phyloP scores from a whole-genome alignment of 2,329 filamentous ascomycete genomes.

The Aspergillus piperis region DNA sequence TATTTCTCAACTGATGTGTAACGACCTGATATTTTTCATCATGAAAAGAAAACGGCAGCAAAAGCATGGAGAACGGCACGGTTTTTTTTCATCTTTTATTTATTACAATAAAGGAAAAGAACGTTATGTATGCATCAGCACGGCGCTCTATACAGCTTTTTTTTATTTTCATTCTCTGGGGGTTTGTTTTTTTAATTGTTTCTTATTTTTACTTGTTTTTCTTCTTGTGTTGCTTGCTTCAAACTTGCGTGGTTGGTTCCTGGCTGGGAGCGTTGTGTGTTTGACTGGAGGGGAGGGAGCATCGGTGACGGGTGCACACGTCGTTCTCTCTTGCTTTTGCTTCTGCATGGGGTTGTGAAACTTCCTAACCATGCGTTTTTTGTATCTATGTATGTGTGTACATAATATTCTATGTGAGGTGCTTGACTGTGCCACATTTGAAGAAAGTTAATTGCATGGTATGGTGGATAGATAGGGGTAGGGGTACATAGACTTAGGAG shows the following conservation, averaged over 20 bases:
- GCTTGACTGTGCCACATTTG: background rate
- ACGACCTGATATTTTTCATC: conserved; percentile 18
- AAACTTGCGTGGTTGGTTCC: background rate
- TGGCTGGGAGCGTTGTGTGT: conserved; percentile 5
- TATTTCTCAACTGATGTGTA: conserved; percentile 13
- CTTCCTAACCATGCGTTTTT: background rate
- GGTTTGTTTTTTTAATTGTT: conserved; percentile 3
- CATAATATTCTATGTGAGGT: conserved; percentile 13
- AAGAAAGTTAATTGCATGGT: background rate
- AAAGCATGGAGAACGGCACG: conserved; percentile 15
- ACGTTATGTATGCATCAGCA: conserved; percentile 22
- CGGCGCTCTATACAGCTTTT: conserved; percentile 16
- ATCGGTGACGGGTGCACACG: background rate
- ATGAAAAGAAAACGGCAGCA: conserved; percentile 14
- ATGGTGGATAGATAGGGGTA: too few relatives aligned
- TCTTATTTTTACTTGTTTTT: background rate
- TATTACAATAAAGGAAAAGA: background rate
- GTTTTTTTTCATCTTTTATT: conserved; percentile 1
- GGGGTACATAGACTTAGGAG: too few relatives aligned
- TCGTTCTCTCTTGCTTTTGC: background rate
- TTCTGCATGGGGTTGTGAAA: background rate
- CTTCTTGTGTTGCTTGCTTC: conserved; percentile 1
- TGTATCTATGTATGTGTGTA: conserved; percentile 15
- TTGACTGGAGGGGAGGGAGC: conserved; percentile 8
- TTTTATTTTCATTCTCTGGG: background rate